Percentiles rank a stretch among this genome's conserved stretches.
Evolutionary conservation across 139 green algal species (phyloP).

Genomic region (Microglena sp.): DNA sequence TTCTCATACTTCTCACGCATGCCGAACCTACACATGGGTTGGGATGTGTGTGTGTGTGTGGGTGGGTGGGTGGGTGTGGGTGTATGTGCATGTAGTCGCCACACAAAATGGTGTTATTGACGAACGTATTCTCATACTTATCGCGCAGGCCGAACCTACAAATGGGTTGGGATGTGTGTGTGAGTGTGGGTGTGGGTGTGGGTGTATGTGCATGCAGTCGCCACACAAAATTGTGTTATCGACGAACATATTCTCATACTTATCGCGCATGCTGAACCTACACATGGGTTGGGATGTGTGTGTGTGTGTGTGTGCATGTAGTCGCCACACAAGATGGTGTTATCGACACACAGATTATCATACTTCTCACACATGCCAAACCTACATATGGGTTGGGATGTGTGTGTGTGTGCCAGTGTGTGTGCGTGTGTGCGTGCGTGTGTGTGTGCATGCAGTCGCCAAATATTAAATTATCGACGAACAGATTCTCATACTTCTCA

Average conservation of each 20-base stretch:
- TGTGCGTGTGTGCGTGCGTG: neutral
- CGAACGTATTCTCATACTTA: conserved; percentile 33
- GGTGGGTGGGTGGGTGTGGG: too few species aligned
- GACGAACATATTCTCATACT: conserved; percentile 32
- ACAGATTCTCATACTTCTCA: conserved; percentile 26
- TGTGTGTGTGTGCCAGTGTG: too few species aligned
- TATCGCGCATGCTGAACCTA: conserved; percentile 22
- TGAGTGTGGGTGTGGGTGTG: too few species aligned
- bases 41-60: neutral
- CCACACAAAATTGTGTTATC: conserved; percentile 47
- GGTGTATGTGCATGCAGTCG: conserved; percentile 53
- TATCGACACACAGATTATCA: conserved; percentile 28
- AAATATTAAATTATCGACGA: conserved; percentile 36
- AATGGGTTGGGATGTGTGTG: too few species aligned
- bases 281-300: neutral
- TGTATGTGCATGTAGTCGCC: conserved; percentile 55
- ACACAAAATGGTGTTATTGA: conserved; percentile 40
- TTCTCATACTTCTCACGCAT: conserved; percentile 20
- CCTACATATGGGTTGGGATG: too few species aligned
- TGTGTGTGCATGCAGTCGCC: conserved; percentile 44
- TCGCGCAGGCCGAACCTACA: conserved; percentile 24
- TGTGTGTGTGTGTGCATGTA: conserved; percentile 27
- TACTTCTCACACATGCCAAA: conserved; percentile 25
- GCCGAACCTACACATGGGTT: conserved; percentile 17
- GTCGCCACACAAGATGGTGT: conserved; percentile 52